phyloP scores from a whole-genome alignment of 805 yeast genomes.

The Candida piceae region DNA sequence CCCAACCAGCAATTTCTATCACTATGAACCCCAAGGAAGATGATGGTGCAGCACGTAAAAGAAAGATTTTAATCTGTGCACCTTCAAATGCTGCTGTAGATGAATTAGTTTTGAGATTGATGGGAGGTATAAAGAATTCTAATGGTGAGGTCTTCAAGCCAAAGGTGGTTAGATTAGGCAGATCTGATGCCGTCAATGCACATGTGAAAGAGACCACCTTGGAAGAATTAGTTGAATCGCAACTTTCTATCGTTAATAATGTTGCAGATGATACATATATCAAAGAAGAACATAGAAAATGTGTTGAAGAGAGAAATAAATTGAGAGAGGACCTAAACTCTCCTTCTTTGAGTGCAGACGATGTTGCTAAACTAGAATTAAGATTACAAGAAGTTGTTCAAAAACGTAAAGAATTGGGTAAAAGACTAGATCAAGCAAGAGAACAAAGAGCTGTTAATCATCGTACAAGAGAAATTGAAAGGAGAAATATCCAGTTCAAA shows the following conservation, averaged over 20 bases:
- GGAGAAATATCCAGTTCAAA: conserved; percentile 68
- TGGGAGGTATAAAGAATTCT: conserved; percentile 59
- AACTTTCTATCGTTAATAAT: conserved; percentile 35
- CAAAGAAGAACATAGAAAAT: conserved; percentile 45
- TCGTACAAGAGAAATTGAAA: conserved; percentile 73
- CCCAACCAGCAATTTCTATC: conserved; percentile 5
- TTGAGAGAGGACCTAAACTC: conserved; percentile 37
- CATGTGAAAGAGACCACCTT: conserved; percentile 78
- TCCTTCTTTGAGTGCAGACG: conserved; percentile 32
- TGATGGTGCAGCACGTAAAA: conserved; percentile 18
- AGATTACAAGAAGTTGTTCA: conserved; percentile 52
- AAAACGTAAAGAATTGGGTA: conserved; percentile 64
- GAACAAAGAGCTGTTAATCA: conserved; percentile 63
- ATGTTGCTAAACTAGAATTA: conserved; percentile 43
- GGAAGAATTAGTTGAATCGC: conserved; percentile 77
- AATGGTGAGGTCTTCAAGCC: conserved; percentile 54
- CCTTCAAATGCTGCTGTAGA: conserved; percentile 99
- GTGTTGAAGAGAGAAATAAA: conserved; percentile 53
- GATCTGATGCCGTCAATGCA: conserved; percentile 80
- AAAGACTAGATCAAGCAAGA: conserved; percentile 70
- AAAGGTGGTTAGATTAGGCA: conserved; percentile 77
- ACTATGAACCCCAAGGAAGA: conserved; percentile 8
- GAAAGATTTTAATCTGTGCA: conserved; percentile 84
- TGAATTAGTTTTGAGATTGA: conserved; percentile 80
- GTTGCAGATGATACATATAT: conserved; percentile 41